Conservation (phyloP, 345 rosid species). For the Brassica juncea region DNA sequence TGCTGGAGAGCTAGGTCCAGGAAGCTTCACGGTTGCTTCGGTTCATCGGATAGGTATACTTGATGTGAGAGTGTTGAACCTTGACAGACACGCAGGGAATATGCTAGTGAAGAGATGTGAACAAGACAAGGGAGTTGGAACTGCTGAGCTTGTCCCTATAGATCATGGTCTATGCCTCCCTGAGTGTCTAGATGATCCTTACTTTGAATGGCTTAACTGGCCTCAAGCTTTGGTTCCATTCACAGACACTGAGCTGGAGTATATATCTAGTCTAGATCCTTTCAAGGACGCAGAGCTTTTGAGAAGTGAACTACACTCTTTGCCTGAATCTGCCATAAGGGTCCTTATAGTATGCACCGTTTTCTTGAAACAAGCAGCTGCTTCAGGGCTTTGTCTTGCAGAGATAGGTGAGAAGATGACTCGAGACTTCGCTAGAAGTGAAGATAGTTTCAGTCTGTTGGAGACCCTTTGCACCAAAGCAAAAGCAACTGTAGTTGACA, state of each 20-base stretch:
- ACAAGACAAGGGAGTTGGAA: slow-evolving; percentile 35
- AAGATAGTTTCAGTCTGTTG: slow-evolving; percentile 56
- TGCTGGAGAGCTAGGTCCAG: slow-evolving; percentile 75
- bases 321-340: slow-evolving; percentile 66
- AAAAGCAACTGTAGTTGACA: slow-evolving; percentile 43
- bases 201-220: slow-evolving; percentile 91
- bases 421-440: slow-evolving; percentile 49
- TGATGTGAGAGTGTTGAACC: slow-evolving; percentile 70
- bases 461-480: slow-evolving; percentile 63
- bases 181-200: slow-evolving; percentile 81
- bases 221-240: slow-evolving; percentile 87
- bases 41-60: slow-evolving; percentile 79
- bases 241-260: slow-evolving; percentile 55
- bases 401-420: slow-evolving; percentile 86
- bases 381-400: slow-evolving; percentile 71
- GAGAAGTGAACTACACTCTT: slow-evolving; percentile 54
- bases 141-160: slow-evolving; percentile 80
- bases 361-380: slow-evolving; percentile 66
- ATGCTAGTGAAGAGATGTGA: slow-evolving; percentile 62
- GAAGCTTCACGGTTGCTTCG: slow-evolving; percentile 66
- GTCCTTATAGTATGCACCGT: slow-evolving; percentile 70
- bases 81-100: slow-evolving; percentile 85
- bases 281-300: slow-evolving; percentile 66
- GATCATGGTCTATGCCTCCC: slow-evolving; percentile 93
- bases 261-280: slow-evolving; percentile 70